Base-by-base conservation (phyloP, 192 early-diverging fungal species). In the Globomyces pollinis-pini region DNA sequence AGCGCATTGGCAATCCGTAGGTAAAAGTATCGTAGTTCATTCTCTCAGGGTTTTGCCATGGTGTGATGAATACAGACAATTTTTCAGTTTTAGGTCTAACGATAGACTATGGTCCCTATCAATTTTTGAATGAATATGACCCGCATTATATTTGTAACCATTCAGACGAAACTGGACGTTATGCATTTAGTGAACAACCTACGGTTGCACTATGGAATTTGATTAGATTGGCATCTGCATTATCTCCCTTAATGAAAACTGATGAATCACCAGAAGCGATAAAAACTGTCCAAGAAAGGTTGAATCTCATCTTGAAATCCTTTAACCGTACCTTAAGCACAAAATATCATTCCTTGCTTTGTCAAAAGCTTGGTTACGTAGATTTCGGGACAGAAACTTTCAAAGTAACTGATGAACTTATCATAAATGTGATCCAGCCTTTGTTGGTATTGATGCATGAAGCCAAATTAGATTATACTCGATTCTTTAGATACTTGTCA, bases 51-150 rank as follows among this genome's bases (percentile, higher is more conserved):
- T 50, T 38, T 54, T 45, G 52, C 56, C 38, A 70, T 24, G 86
- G 89, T 29, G 91, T 93, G 1, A 87, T 93, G 86, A 93, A 93
- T 67, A 93, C 91, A 0, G 91, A 94, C 66, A 94, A 94, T 58
- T 88, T 91, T 85, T 90, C 88, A 1, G 63, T 92, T 1, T 60
- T 90, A 20, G 88, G 90, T 4, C 57, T 90, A 6, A 92, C 93
- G 0, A 75, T 93, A 28, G 91, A 96, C 61, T 92, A 88, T 59
- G 93, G 93, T 0, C 90, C 93, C 7, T 93, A 74, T 59, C 84
- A 80, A 36, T 91, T 96, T 53, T 58, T 96, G 54, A 91, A 96
- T 53, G 76, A 68, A 0, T 77, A 91, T 62, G 87, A 95, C 39
- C 89, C 91, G 3, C 60, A 49, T 20, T 88, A 83, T 59, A 76